phyloP scores from a whole-genome alignment of 352 stramenopile genomes.

The Phytophthora boehmeriae region DNA sequence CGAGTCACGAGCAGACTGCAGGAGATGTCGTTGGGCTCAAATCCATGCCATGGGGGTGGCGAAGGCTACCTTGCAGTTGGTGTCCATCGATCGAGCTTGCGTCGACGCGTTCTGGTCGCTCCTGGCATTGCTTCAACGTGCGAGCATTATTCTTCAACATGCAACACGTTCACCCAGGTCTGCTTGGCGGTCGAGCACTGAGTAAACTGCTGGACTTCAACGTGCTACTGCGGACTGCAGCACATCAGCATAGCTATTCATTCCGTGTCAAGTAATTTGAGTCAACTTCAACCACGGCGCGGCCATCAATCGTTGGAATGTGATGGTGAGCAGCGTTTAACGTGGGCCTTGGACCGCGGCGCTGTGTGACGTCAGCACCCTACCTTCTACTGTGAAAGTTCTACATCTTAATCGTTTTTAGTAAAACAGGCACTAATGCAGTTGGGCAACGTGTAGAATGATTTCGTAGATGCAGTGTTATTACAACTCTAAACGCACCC shows the following conservation, averaged over 20 bases:
- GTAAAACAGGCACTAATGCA: too few relatives aligned
- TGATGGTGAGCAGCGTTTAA: constrained; percentile 8
- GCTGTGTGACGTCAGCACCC: too few relatives aligned
- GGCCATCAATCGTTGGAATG: neutral
- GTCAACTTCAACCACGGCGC: constrained; percentile 27
- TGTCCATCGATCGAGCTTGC: neutral
- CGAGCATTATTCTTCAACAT: neutral
- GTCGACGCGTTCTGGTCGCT: neutral
- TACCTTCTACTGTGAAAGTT: too few relatives aligned
- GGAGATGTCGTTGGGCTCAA: neutral
- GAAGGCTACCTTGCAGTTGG: neutral
- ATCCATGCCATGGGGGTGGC: neutral
- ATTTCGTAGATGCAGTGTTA: constrained; percentile 10
- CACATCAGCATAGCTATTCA: neutral
- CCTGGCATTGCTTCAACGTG: neutral
- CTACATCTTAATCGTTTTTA: too few relatives aligned
- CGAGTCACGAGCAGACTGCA: neutral
- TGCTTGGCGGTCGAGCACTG: neutral
- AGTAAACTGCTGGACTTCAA: constrained; percentile 18
- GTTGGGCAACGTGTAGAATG: neutral
- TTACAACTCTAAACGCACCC: constrained; percentile 40
- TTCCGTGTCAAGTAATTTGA: too few relatives aligned
- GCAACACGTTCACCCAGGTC: neutral
- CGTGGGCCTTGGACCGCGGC: neutral
- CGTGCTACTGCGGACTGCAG: constrained; percentile 7